A percentile compares a stretch with the other conserved stretches of the same genome.
Conservation (phyloP, 805 yeast genomes). For the Yamadazyma sp. region DNA sequence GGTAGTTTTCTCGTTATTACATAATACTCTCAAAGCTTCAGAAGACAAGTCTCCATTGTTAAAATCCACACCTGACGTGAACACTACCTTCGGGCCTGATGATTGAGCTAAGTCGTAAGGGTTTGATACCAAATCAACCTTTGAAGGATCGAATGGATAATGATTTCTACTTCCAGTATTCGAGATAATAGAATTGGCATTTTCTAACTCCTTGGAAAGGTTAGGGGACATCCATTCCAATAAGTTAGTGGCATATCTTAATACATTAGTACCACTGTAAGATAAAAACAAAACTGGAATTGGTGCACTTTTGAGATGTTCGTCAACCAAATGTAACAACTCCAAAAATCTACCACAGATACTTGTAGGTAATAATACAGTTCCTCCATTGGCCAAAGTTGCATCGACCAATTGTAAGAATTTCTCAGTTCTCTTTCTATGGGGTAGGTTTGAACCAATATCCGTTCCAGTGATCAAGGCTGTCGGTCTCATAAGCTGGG, state of each 20-base stretch:
- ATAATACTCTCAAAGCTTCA: slow-evolving; percentile 52
- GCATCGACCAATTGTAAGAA: slow-evolving; percentile 64
- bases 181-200: slow-evolving; percentile 21
- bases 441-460: slow-evolving; percentile 62
- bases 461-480: slow-evolving; percentile 75
- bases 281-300: slow-evolving; percentile 78
- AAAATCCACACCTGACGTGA: slow-evolving; percentile 69
- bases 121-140: slow-evolving; percentile 54
- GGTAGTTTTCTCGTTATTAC: slow-evolving; percentile 65
- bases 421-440: slow-evolving; percentile 60
- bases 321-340: slow-evolving; percentile 69
- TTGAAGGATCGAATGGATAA: slow-evolving; percentile 75
- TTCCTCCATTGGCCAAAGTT: slow-evolving; percentile 71
- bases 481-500: slow-evolving; percentile 72
- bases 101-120: slow-evolving; percentile 54
- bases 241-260: slow-evolving; percentile 84
- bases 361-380: slow-evolving; percentile 80
- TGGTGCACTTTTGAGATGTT: slow-evolving; percentile 54
- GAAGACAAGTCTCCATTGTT: slow-evolving; percentile 63
- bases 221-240: slow-evolving; percentile 93
- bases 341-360: slow-evolving; percentile 82
- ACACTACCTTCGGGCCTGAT: slow-evolving; percentile 74
- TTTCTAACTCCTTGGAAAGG: slow-evolving; percentile 85
- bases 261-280: slow-evolving; percentile 71
- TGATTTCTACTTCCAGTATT: slow-evolving; percentile 46